Evolutionary conservation across 1,284 basidiomycete genomes (phyloP).

Genomic region (Ustilago cynodontis): DNA sequence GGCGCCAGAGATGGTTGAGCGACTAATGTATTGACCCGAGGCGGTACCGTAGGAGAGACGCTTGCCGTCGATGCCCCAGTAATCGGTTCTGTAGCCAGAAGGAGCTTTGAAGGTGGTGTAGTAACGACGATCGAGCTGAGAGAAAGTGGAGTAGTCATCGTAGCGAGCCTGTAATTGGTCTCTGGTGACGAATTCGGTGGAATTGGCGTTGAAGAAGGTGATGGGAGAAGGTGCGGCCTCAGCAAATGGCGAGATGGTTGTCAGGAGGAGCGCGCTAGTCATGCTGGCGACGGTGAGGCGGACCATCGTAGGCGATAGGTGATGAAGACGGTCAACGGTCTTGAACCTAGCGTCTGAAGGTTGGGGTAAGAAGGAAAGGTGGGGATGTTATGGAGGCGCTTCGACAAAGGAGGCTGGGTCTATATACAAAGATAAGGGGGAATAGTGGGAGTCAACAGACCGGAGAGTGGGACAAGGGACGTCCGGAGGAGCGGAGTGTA

Average conservation of each 20-base stretch:
- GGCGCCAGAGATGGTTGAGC: conserved; percentile 20
- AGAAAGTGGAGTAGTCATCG: not conserved
- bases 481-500: not conserved
- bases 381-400: not conserved
- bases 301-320: conserved; percentile 8
- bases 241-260: conserved; percentile 11
- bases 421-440: not conserved
- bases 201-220: conserved; percentile 8
- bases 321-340: not conserved
- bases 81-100: conserved; percentile 15
- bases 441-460: not conserved
- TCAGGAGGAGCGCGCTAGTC: conserved; percentile 19
- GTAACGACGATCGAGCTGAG: conserved; percentile 17
- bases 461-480: not conserved
- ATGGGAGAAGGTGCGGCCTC: conserved; percentile 10
- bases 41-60: conserved; percentile 23
- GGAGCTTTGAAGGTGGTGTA: conserved; percentile 11
- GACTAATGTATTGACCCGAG: conserved; percentile 25
- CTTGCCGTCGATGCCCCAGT: conserved; percentile 24
- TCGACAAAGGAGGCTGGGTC: not conserved
- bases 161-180: conserved; percentile 16
- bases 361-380: not conserved
- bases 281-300: conserved; percentile 12
- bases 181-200: conserved; percentile 12
- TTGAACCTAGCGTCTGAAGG: not conserved